Conservation (phyloP, 2,329 filamentous ascomycete species). For the Aspergillus sclerotialis region DNA sequence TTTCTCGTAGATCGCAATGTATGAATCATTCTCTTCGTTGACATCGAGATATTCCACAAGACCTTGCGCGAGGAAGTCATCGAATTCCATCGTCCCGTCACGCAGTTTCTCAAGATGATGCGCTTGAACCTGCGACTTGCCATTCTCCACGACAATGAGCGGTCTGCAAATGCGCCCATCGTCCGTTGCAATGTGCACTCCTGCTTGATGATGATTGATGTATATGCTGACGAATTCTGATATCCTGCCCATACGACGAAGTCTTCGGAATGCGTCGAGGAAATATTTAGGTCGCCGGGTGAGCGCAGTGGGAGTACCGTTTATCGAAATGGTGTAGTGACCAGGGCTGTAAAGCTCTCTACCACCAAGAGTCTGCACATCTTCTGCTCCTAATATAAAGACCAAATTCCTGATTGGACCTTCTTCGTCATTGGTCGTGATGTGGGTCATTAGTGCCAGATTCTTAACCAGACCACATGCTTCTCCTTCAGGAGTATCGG, state of each 20-base stretch:
- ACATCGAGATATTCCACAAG: conserved; percentile 95
- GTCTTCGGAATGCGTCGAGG: conserved; percentile 72
- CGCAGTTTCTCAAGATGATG: conserved; percentile 76
- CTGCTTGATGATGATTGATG: conserved; percentile 85
- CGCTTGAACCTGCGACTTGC: conserved; percentile 69
- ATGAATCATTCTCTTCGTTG: conserved; percentile 95
- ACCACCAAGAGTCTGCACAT: conserved; percentile 73
- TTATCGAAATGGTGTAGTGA: conserved; percentile 86
- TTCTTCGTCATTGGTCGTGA: conserved; percentile 93
- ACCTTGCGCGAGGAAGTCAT: conserved; percentile 84
- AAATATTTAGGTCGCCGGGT: conserved; percentile 84
- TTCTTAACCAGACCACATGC: conserved; percentile 98
- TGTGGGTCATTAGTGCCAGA: conserved; percentile 96
- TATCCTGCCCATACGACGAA: conserved; percentile 82
- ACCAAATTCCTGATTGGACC: conserved; percentile 81
- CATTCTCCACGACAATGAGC: conserved; percentile 88
- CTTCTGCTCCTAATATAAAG: conserved; percentile 76
- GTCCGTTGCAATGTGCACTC: conserved; percentile 92
- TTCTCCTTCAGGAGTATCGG: conserved; percentile 97
- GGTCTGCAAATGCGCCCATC: conserved; percentile 95
- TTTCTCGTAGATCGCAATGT: conserved; percentile 83
- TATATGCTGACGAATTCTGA: conserved; percentile 96
- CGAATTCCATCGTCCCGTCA: conserved; percentile 78
- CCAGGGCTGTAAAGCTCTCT: conserved; percentile 80
- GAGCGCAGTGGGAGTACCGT: conserved; percentile 86